phyloP scores from a whole-genome alignment of 371 early-diverging fungal species.

The Apophysomyces elegans region DNA sequence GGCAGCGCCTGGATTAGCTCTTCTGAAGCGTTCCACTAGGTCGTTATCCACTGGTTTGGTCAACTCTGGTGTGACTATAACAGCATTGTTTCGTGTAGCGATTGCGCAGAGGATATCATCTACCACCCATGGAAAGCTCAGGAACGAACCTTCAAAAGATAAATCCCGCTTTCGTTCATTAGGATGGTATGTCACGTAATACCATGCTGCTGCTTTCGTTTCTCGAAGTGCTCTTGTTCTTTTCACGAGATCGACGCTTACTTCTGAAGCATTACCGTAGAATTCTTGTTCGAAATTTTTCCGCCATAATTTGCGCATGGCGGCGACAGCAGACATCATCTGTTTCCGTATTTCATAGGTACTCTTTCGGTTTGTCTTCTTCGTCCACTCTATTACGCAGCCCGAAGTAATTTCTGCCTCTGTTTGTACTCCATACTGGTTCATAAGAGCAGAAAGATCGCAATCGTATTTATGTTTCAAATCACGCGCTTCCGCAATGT shows the following conservation, averaged over 20 bases:
- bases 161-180: conserved; percentile 26
- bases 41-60: conserved; percentile 22
- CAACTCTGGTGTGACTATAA: background rate
- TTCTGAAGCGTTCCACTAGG: conserved; percentile 12
- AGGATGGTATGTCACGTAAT: conserved; percentile 66
- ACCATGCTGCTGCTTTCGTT: conserved; percentile 74
- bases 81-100: conserved; percentile 31
- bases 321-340: conserved; percentile 32
- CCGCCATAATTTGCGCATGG: conserved; percentile 45
- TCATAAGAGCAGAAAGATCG: conserved; percentile 56
- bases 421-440: conserved; percentile 59
- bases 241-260: conserved; percentile 15
- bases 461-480: conserved; percentile 53
- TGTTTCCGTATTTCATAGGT: conserved; percentile 7
- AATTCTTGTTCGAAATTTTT: conserved; percentile 45
- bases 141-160: conserved; percentile 28
- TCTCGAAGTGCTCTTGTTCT: conserved; percentile 1
- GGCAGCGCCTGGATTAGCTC: background rate
- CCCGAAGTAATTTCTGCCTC: conserved; percentile 53
- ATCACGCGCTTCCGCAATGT: conserved; percentile 51
- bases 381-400: conserved; percentile 31
- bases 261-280: conserved; percentile 4
- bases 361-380: conserved; percentile 17
- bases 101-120: conserved; percentile 58
- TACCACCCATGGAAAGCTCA: conserved; percentile 72